Base-by-base conservation (phyloP, 1,139 yeast genomes). In the Wickerhamiella pararugosa region DNA sequence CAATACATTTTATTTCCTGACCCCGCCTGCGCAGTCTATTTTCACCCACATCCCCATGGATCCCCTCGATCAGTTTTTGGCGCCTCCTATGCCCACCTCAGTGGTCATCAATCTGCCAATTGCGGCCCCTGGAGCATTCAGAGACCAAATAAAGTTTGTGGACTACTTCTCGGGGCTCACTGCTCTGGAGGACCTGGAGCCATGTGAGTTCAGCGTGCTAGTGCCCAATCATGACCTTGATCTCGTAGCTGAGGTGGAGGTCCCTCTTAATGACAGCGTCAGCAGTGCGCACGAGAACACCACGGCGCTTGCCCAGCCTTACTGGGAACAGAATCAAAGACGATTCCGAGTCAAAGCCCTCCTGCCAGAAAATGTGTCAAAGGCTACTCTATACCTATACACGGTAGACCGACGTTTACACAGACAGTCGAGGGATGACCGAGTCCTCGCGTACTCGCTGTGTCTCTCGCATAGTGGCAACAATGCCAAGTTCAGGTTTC, bases 31-130 rank as follows among this genome's bases (percentile, higher is more conserved):
- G 45, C 72, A 76, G 47, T 58, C 84, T 40, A 73, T 90, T 11
- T 80, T 80, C 46, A 81, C 96, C 0, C 98, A 90, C 59, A 76
- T 84, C 35, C 97, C 98, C 7, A 69, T 76, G 15, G 74, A 76
- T 43, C 75, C 75, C 41, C 79, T 74, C 45, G 78, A 82, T 48
- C 97, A 90, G 59, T 94, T 82, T 61, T 75, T 87, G 10, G 71
- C 75, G 29, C 96, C 96, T 7, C 83, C 93, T 4, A 64, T 90
- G 46, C 86, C 82, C 49, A 80, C 82, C 38, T 71, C 75, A 49
- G 75, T 80, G 34, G 90, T 92, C 11, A 69, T 84, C 49, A 75
- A 86, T 40, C 64, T 87, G 41, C 98, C 97, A 0, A 70, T 93
- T 37, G 75, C 81, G 10, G 83, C 84, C 54, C 90, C 94, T 1